Evolutionary conservation across 1,284 basidiomycete genomes (phyloP), one percentile per base, ranked within the genome.

Genomic region (Cutaneotrichosporon cutaneum): DNA sequence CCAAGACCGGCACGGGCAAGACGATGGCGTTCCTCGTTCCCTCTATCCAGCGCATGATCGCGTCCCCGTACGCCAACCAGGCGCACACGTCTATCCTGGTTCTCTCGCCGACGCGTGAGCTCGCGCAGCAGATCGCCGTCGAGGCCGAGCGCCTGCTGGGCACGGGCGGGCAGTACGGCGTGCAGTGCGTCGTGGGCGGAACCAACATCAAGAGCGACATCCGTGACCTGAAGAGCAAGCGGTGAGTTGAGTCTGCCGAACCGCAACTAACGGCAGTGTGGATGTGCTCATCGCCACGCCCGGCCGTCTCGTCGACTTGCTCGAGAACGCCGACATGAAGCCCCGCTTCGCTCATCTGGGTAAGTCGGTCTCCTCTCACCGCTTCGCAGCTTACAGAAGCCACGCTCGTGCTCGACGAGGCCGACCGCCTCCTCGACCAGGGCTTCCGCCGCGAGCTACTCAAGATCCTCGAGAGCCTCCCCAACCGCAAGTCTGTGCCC

Each of bases 1-100:
- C 82, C 48, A 83, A 83, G 68, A 83, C 82, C 0, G 83, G 83
- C 24, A 83, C 83, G 1, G 83, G 83, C 54, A 84, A 84, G 71
- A 84, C 83, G 11, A 69, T 83, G 18, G 83, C 81, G 22, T 84
- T 84, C 74, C 77, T 84, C 56, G 72, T 83, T 9, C 83, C 83
- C 3, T 72, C 81, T 8, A 75, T 83, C 48, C 78, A 82, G 65
- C 71, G 70, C 14, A 68, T 83, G 32, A 67, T 79, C 61, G 58
- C 68, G 16, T 58, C 68, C 13, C 64, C 64, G 11, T 57, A 69
- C 7, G 64, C 69, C 5, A 56, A 65, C 35, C 66, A 48, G 45
- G 6, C 21, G 2, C 51, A 58, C 27, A 78, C 77, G n/a, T 72
- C 70, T 16, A 68, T 76, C 32, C 72, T 83, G 4, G 74, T 82